Conservation (phyloP, 306 rosid genomes). For the Fragaria vesca region DNA sequence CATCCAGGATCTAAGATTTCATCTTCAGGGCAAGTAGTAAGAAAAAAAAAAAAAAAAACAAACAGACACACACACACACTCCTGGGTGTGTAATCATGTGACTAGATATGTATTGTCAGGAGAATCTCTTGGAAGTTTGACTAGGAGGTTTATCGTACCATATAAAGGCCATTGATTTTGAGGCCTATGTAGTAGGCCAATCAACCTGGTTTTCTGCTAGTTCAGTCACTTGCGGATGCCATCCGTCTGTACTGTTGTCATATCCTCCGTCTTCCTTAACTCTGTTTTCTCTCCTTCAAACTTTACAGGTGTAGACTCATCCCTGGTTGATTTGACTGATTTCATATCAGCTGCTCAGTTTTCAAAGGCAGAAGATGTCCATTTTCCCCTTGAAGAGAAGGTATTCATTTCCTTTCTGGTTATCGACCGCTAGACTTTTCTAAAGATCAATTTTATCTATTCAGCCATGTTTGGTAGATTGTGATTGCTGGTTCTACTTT, state of each 20-base stretch:
- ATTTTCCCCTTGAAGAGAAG: conserved; percentile 56
- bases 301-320: conserved; percentile 53
- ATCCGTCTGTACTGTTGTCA: neutral
- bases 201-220: neutral
- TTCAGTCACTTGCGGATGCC: conserved; percentile 8
- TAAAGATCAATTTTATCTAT: neutral
- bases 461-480: neutral
- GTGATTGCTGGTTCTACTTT: conserved; percentile 31
- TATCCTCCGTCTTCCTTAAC: conserved; percentile 3
- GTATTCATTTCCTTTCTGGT: conserved; percentile 36
- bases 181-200: neutral
- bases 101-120: neutral
- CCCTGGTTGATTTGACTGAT: conserved; percentile 69
- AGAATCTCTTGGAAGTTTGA: neutral
- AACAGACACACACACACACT: neutral
- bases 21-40: neutral
- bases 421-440: conserved; percentile 13
- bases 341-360: conserved; percentile 78
- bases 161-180: neutral
- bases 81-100: neutral
- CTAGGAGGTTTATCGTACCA: neutral
- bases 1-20: neutral
- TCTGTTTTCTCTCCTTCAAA: conserved; percentile 27
- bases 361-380: conserved; percentile 62
- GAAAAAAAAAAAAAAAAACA: too few relatives aligned